Conservation (phyloP, 768 basidiomycete species). For the Tubosaeta sp. region DNA sequence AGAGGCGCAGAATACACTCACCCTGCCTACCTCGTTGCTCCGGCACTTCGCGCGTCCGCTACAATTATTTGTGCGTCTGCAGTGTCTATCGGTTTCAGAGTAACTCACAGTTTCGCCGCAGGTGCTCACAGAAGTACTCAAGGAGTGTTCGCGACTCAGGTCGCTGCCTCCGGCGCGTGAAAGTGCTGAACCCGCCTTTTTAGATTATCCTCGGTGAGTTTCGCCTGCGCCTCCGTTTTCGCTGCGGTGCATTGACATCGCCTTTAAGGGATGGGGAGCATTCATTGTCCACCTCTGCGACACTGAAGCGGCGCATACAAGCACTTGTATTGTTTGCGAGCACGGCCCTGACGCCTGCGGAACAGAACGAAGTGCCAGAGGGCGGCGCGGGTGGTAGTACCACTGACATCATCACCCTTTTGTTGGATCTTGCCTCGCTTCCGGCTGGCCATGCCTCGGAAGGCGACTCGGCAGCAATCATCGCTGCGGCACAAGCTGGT, state of each 20-base stretch:
- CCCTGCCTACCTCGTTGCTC: constrained; percentile 63
- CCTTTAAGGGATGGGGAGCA: constrained; percentile 56
- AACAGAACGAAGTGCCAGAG: neutral
- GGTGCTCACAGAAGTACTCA: constrained; percentile 61
- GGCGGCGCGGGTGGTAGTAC: constrained; percentile 25
- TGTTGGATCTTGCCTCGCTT: constrained; percentile 46
- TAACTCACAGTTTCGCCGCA: constrained; percentile 25
- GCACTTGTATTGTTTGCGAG: constrained; percentile 65
- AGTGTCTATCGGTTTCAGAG: neutral
- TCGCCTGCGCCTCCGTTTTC: neutral
- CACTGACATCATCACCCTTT: constrained; percentile 42
- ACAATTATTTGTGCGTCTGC: constrained; percentile 49
- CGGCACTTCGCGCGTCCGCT: constrained; percentile 47
- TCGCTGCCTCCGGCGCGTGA: constrained; percentile 38
- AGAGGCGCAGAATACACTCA: constrained; percentile 56
- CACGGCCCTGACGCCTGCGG: constrained; percentile 41
- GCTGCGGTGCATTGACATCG: neutral
- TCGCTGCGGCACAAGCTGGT: constrained; percentile 44
- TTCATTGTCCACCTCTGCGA: constrained; percentile 38
- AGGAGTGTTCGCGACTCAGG: constrained; percentile 61
- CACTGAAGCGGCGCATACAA: constrained; percentile 57
- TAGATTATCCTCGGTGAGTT: constrained; percentile 52
- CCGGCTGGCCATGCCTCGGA: constrained; percentile 30
- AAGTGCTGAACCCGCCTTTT: constrained; percentile 40
- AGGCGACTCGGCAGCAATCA: constrained; percentile 41